Percentiles rank a stretch among this genome's conserved stretches.
phyloP scores from a whole-genome alignment of 2,329 filamentous ascomycete species.

The Albifimbria verrucaria region DNA sequence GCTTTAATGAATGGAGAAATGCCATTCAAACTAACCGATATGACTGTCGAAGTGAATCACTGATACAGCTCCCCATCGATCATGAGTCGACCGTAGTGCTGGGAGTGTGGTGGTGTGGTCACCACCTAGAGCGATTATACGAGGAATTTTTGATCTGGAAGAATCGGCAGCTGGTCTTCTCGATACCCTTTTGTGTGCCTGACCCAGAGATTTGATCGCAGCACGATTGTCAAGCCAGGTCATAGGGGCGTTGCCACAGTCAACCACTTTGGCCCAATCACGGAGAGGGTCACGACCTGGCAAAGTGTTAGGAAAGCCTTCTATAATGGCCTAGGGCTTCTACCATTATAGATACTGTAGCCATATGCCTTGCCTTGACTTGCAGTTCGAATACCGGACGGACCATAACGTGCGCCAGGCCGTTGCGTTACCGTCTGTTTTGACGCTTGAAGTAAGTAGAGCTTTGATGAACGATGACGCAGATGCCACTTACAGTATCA shows the following conservation, averaged over 20 bases:
- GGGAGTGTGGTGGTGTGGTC: slow-evolving; percentile 71
- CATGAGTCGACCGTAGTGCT: slow-evolving; percentile 62
- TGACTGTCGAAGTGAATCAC: slow-evolving; percentile 69
- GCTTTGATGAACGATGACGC: neutral
- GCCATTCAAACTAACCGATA: slow-evolving; percentile 5
- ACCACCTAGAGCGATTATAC: slow-evolving; percentile 67
- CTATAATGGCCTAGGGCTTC: neutral
- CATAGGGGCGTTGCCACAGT: slow-evolving; percentile 89
- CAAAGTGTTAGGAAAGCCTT: slow-evolving; percentile 66
- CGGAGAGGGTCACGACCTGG: slow-evolving; percentile 70
- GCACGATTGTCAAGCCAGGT: slow-evolving; percentile 83
- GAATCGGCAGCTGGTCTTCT: slow-evolving; percentile 33
- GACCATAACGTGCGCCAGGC: slow-evolving; percentile 75
- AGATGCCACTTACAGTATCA: slow-evolving; percentile 19
- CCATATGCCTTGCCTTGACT: neutral
- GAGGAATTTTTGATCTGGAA: slow-evolving; percentile 36
- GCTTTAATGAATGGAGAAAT: neutral
- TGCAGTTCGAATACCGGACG: slow-evolving; percentile 80
- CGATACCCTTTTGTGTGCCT: slow-evolving; percentile 70
- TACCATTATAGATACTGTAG: neutral
- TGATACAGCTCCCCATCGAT: slow-evolving; percentile 61
- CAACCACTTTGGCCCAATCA: slow-evolving; percentile 77
- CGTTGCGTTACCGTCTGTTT: neutral
- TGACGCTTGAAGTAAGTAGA: neutral
- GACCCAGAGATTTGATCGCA: slow-evolving; percentile 79